Conservation (phyloP, 345 rosid species). For the Eucalyptus regnans region DNA sequence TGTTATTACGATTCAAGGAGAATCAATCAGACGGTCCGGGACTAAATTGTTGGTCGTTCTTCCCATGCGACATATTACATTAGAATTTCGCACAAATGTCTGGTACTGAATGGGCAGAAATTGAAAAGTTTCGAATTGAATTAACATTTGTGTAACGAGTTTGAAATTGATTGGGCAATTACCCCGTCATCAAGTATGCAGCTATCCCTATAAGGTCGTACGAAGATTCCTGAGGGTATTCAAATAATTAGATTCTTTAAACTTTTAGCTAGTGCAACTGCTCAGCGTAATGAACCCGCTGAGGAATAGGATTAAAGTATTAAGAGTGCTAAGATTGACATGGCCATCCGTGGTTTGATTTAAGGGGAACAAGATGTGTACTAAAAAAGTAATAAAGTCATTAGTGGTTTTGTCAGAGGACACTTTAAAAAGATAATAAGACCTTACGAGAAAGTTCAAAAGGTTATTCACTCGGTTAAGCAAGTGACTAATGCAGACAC, state of each 20-base stretch:
- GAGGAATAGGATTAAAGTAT: neutral
- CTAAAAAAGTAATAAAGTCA: neutral
- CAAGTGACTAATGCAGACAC: neutral
- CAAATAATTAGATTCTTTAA: neutral
- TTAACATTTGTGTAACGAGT: neutral
- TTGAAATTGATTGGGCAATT: neutral
- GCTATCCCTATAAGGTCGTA: neutral
- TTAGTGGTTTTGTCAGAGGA: neutral
- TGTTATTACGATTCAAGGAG: neutral
- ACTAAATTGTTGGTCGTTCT: accelerated
- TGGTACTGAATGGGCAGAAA: accelerated
- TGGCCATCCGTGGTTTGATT: neutral
- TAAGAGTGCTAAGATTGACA: neutral
- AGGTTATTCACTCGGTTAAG: neutral
- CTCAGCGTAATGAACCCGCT: neutral
- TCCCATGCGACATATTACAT: accelerated
- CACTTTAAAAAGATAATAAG: neutral
- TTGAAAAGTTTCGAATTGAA: neutral
- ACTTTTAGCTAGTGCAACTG: neutral
- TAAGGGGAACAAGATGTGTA: neutral
- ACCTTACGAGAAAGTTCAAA: neutral
- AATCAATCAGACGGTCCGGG: accelerated
- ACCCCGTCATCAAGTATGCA: too few species aligned
- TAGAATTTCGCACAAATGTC: accelerated
- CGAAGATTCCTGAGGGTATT: neutral